Evolutionary conservation across 257 asterid genomes (phyloP), one percentile per base, ranked within the genome.

Genomic region (Ballota nigra): DNA sequence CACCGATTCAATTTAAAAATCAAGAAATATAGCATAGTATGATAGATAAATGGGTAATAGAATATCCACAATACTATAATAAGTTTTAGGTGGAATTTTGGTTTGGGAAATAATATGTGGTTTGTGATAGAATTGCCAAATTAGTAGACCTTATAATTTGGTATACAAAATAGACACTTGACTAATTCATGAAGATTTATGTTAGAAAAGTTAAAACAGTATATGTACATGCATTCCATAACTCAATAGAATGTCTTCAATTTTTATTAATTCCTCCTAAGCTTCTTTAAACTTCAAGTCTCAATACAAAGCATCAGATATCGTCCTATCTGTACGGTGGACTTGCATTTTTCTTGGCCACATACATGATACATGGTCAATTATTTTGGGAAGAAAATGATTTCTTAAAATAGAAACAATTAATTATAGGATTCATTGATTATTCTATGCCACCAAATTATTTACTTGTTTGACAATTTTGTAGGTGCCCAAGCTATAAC

Each of bases 181-280:
- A 75, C 65, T 59, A 33, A 51, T 33, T 57, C 22, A 19, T 18
- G 12, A 64, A 26, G 49, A 56, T 31, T 11, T 38, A n/a, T 72
- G 47, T 51, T 73, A 16, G 71, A 38, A 64, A 73, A 24, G 40
- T 55, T 38, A 31, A n/a, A 51, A 7, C 24, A 16, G 43, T 36
- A 0, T 4, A 40, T 72, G 38, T 56, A 75, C 79, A 62, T 75
- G 79, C 75, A 75, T 11, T 68, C 75, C 75, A 75, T 75, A 60
- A 66, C 76, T 45, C 74, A 55, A 52, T 6, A 9, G 15, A 18
- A 24, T 9, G 6, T 9, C 55, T 4, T 22, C 12, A 47, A 47
- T 41, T 41, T 18, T 12, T 41, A 11, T 10, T 33, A 41, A 41
- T 43, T 12, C 51, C 6, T 43, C 9, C 11, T 36, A 36, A 8